Evolutionary conservation across 2,329 filamentous ascomycete species (phyloP).

Genomic region (Cordyceps sp.): DNA sequence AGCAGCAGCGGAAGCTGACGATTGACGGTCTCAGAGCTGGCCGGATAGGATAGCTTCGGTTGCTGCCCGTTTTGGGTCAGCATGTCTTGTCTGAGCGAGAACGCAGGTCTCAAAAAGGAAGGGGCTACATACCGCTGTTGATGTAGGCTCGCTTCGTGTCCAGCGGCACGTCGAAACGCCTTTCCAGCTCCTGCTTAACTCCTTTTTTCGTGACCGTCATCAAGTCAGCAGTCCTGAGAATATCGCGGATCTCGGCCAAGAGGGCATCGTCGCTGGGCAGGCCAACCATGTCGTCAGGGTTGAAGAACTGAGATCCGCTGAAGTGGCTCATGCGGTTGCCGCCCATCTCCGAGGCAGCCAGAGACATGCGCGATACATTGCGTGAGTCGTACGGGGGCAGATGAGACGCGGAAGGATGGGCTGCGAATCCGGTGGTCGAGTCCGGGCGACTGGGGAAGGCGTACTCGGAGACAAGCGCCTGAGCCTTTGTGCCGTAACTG

Average conservation of each 20-base stretch:
- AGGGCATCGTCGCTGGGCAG: conserved; percentile 81
- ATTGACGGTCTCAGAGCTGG: conserved; percentile 27
- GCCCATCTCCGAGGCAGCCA: conserved; percentile 55
- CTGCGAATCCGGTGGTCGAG: conserved; percentile 31
- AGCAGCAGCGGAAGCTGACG: not conserved
- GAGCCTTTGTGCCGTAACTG: conserved; percentile 80
- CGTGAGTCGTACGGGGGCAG: conserved; percentile 28
- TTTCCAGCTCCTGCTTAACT: conserved; percentile 85
- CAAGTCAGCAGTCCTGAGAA: conserved; percentile 76
- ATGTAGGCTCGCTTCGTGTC: conserved; percentile 88
- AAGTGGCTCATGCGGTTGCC: conserved; percentile 44
- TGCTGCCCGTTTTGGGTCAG: conserved; percentile 24
- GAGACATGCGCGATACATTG: conserved; percentile 54
- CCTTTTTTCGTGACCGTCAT: conserved; percentile 99
- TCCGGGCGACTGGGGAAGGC: conserved; percentile 41
- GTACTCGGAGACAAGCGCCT: conserved; percentile 52
- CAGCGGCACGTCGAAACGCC: conserved; percentile 70
- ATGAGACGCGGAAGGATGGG: conserved; percentile 25
- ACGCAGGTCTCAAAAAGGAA: not conserved
- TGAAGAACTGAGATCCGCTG: conserved; percentile 41
- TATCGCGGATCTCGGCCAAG: conserved; percentile 85
- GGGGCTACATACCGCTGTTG: conserved; percentile 56
- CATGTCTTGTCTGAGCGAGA: not conserved
- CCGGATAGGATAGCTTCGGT: conserved; percentile 68
- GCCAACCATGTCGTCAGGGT: conserved; percentile 51